phyloP scores from a whole-genome alignment of 176 grass and related monocot species.

The Oryza meridionalis region DNA sequence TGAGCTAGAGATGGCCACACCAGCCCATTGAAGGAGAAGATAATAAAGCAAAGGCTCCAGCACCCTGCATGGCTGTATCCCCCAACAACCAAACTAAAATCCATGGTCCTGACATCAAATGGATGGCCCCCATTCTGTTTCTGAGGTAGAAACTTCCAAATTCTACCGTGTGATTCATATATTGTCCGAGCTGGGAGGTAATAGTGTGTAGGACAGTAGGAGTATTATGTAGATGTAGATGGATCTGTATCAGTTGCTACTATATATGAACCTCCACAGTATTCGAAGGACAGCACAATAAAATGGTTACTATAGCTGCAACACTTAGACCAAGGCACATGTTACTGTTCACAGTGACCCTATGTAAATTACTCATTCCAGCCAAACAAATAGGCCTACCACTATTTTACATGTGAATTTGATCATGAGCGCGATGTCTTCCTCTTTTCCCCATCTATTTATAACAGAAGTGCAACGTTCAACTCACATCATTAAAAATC shows the following conservation, averaged over 20 bases:
- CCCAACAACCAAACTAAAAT: conserved; percentile 27
- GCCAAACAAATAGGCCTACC: not conserved
- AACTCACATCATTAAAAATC: no score
- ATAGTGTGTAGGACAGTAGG: not conserved
- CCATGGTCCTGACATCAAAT: not conserved
- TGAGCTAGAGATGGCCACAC: conserved; percentile 15
- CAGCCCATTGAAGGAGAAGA: not conserved
- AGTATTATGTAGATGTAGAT: not conserved
- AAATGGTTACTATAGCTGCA: no score
- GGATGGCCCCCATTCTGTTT: conserved; percentile 26
- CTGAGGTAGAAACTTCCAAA: not conserved
- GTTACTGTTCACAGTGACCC: no score
- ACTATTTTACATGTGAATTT: no score
- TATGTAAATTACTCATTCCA: not conserved
- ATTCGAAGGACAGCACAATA: no score
- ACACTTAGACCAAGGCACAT: no score
- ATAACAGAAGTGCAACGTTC: no score
- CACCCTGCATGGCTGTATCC: conserved; percentile 3
- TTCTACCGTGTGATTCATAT: not conserved
- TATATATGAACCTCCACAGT: not conserved
- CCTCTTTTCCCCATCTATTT: no score
- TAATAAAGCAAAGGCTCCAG: conserved; percentile 16
- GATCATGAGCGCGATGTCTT: not conserved
- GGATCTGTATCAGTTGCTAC: not conserved
- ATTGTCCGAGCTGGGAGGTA: not conserved